These are phyloP conservation scores for Athelia sp. DNA, from an alignment of 1,284 basidiomycete genomes.

Conservation along the genomic window DNA sequence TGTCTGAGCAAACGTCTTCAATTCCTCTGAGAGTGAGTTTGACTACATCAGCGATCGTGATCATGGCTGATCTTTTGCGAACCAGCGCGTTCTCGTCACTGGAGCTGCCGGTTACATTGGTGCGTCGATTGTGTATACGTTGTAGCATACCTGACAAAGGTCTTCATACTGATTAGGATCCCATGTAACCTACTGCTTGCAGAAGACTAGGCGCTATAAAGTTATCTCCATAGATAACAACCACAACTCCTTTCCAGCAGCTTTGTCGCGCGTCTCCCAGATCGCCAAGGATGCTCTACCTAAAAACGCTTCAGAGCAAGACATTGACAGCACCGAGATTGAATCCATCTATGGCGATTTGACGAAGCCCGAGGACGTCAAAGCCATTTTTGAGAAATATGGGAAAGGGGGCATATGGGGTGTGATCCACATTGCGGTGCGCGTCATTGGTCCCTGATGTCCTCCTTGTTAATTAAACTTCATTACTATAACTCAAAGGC, in stretches of 20 bases:
- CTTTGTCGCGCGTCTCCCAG: slow-evolving; percentile 70
- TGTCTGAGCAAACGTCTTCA: background rate
- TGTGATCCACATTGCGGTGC: slow-evolving; percentile 90
- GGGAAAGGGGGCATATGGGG: slow-evolving; percentile 95
- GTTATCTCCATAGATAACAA: slow-evolving; percentile 92
- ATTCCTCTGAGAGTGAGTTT: slow-evolving; percentile 8
- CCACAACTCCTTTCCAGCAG: slow-evolving; percentile 82
- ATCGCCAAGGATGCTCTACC: slow-evolving; percentile 73
- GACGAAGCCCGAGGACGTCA: slow-evolving; percentile 65
- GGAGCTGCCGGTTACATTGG: slow-evolving; percentile 77
- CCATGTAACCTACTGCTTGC: slow-evolving; percentile 84
- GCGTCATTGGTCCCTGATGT: slow-evolving; percentile 28
- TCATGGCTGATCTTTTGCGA: background rate
- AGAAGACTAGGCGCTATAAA: slow-evolving; percentile 85
- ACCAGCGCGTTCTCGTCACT: slow-evolving; percentile 11
- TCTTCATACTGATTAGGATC: slow-evolving; percentile 54
- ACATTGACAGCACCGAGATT: slow-evolving; percentile 65
- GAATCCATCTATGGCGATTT: slow-evolving; percentile 74
- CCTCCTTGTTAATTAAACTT: no score
- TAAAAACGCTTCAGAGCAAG: slow-evolving; percentile 54
- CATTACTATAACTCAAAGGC: no score
- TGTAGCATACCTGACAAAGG: slow-evolving; percentile 1
- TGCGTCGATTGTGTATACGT: slow-evolving; percentile 23
- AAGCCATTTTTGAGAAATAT: slow-evolving; percentile 78
- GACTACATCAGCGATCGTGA: background rate